Conservation (phyloP, 192 early-diverging fungal species). For the Ambispora gerdemannii region DNA sequence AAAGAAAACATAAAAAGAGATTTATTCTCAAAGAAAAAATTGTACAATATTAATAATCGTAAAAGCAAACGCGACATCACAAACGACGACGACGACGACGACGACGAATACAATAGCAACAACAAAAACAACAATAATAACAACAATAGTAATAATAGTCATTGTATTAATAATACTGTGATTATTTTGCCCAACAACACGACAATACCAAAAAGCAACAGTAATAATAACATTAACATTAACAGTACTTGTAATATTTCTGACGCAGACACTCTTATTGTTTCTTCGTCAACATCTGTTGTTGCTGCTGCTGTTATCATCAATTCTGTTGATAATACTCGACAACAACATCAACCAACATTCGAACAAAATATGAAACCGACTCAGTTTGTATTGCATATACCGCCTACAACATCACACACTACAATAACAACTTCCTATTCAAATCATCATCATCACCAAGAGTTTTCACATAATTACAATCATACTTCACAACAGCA, state of each 20-base stretch:
- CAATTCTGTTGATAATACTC: too few species aligned
- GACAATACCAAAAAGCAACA: neutral
- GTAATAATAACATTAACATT: neutral
- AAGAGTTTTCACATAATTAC: neutral
- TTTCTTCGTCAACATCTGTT: neutral
- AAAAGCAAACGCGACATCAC: neutral
- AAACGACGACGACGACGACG: too few species aligned
- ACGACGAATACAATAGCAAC: neutral
- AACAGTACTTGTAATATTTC: neutral
- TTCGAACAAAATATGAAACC: neutral
- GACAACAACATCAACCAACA: neutral
- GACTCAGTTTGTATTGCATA: neutral
- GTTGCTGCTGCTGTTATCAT: neutral
- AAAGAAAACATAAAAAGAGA: neutral
- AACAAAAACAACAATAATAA: neutral
- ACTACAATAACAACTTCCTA: neutral
- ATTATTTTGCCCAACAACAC: too few species aligned
- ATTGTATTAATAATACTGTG: too few species aligned
- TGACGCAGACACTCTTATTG: neutral
- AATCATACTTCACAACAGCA: neutral
- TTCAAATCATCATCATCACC: constrained; percentile 5
- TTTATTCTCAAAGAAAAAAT: neutral
- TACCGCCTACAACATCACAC: neutral
- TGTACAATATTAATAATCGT: neutral
- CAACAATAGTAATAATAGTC: neutral